Percentiles rank a stretch among this genome's conserved stretches.
phyloP scores from a whole-genome alignment of 2,329 filamentous ascomycete species.

The Pseudogymnoascus verrucosus region DNA sequence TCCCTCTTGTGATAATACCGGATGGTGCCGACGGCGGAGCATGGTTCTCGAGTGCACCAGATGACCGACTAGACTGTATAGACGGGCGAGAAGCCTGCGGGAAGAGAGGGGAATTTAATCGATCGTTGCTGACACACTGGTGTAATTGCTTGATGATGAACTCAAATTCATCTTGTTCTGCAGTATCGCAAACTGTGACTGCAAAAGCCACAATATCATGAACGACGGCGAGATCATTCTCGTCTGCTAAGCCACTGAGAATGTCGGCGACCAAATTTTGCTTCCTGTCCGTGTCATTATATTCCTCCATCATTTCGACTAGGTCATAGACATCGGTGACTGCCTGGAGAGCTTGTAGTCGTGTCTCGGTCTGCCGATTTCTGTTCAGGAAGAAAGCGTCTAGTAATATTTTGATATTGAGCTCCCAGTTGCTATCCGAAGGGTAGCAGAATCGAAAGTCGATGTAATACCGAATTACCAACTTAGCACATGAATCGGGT shows the following conservation, averaged over 20 bases:
- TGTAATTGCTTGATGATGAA: slow-evolving; percentile 47
- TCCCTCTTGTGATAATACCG: slow-evolving; percentile 63
- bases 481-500: slow-evolving; percentile 54
- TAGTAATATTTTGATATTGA: slow-evolving; percentile 53
- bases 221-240: slow-evolving; percentile 57
- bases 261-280: slow-evolving; percentile 53
- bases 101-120: slow-evolving; percentile 32
- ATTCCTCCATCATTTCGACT: slow-evolving; percentile 43
- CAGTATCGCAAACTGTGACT: slow-evolving; percentile 54
- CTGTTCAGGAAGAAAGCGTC: slow-evolving; percentile 56
- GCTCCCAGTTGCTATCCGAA: slow-evolving; percentile 60
- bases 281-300: slow-evolving; percentile 50
- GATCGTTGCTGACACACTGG: slow-evolving; percentile 42
- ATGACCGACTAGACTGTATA: background rate
- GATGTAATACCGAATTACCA: slow-evolving; percentile 59
- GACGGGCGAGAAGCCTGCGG: slow-evolving; percentile 20
- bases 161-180: slow-evolving; percentile 50
- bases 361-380: slow-evolving; percentile 51
- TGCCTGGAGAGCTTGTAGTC: slow-evolving; percentile 53
- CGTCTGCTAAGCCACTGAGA: slow-evolving; percentile 51
- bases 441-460: slow-evolving; percentile 65
- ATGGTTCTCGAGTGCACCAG: background rate
- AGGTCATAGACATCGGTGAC: slow-evolving; percentile 44
- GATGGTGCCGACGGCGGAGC: slow-evolving; percentile 42
- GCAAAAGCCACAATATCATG: slow-evolving; percentile 57